phyloP scores from a whole-genome alignment of 768 basidiomycete species.

The Suillus sp. region DNA sequence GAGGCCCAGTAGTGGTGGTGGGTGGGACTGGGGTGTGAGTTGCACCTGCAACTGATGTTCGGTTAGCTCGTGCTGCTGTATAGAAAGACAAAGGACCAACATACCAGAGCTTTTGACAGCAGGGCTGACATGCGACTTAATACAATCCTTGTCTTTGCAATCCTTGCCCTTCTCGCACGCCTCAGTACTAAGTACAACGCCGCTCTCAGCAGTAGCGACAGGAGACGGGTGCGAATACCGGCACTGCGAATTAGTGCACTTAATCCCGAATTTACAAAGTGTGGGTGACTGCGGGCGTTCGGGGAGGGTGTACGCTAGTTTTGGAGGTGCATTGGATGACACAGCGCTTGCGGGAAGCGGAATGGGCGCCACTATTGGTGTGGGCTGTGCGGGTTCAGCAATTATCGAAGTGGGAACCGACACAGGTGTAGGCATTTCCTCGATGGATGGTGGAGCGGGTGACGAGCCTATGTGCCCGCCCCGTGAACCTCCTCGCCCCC shows the following conservation, averaged over 20 bases:
- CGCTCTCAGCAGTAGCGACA: constrained; percentile 94
- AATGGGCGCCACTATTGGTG: constrained; percentile 28
- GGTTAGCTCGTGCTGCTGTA: constrained; percentile 18
- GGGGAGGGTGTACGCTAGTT: constrained; percentile 56
- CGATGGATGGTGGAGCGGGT: constrained; percentile 21
- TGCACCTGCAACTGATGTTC: constrained; percentile 35
- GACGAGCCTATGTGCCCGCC: constrained; percentile 41
- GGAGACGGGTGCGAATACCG: constrained; percentile 94
- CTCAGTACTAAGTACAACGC: constrained; percentile 92
- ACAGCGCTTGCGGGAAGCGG: constrained; percentile 30
- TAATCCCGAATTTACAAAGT: constrained; percentile 90
- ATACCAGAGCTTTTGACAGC: constrained; percentile 70
- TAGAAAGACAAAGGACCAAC: constrained; percentile 12
- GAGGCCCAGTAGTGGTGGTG: constrained; percentile 26
- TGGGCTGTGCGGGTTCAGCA: constrained; percentile 18
- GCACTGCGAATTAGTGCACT: constrained; percentile 90
- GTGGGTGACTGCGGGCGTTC: constrained; percentile 85
- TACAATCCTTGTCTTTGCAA: constrained; percentile 93
- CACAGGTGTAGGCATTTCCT: neutral
- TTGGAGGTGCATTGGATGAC: constrained; percentile 10
- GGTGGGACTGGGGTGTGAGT: constrained; percentile 38
- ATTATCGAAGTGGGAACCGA: constrained; percentile 17
- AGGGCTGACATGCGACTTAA: constrained; percentile 88
- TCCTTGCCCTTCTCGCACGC: constrained; percentile 86
- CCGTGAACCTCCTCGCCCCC: constrained; percentile 48